phyloP scores from a whole-genome alignment of 768 basidiomycete species.

The Termitomyces sp. region DNA sequence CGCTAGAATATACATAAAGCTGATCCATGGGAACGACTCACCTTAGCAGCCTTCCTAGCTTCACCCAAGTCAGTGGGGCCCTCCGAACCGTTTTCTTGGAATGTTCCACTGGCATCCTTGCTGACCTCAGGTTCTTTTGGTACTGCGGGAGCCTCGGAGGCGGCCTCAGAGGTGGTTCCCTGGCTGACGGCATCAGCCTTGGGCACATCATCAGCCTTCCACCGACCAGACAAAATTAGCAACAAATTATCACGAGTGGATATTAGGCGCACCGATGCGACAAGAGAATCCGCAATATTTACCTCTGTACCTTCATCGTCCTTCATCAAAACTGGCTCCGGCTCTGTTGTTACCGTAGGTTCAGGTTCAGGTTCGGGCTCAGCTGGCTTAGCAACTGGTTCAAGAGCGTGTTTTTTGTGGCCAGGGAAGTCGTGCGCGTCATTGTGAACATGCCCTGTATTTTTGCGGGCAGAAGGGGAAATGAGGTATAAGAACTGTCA shows the following conservation, averaged over 20 bases:
- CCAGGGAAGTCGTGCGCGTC: conserved; percentile 32
- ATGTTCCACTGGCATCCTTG: conserved; percentile 15
- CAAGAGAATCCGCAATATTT: conserved; percentile 31
- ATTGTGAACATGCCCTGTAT: conserved; percentile 28
- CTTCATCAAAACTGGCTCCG: conserved; percentile 27
- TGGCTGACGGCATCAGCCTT: conserved; percentile 12
- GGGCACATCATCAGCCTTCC: conserved; percentile 17
- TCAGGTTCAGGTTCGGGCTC: conserved; percentile 13
- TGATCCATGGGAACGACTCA: conserved; percentile 13
- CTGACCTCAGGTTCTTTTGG: conserved; percentile 3
- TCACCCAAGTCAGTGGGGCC: conserved; percentile 23
- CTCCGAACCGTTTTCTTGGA: conserved; percentile 19
- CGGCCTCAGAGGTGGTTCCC: not conserved
- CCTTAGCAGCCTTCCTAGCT: conserved; percentile 24
- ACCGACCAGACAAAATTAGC: not conserved
- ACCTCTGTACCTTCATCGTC: conserved; percentile 39
- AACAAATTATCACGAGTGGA: not conserved
- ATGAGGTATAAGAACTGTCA: conserved; percentile 38
- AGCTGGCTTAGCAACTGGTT: not conserved
- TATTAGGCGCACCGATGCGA: conserved; percentile 21
- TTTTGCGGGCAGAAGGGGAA: conserved; percentile 38
- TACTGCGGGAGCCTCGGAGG: not conserved
- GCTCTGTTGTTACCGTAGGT: conserved; percentile 9
- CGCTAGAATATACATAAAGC: not conserved
- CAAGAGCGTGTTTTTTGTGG: conserved; percentile 14